phyloP scores from a whole-genome alignment of 176 grass and related monocot species.

The Aegilops sharonensis region DNA sequence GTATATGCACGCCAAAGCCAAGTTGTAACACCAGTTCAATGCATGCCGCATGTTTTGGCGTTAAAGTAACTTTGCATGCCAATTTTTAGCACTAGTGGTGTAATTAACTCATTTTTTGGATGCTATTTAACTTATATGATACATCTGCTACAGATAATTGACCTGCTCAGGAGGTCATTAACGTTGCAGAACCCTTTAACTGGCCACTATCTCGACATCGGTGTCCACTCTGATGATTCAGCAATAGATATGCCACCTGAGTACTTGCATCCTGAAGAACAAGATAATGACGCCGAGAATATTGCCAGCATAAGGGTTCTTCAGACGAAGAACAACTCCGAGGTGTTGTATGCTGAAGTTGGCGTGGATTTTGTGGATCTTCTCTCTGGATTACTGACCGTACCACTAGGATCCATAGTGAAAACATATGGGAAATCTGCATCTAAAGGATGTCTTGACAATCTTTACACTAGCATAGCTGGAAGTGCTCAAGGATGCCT shows the following conservation, averaged over 20 bases:
- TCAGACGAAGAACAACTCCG: not conserved
- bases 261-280: not conserved
- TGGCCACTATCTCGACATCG: not conserved
- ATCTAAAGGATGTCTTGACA: not conserved
- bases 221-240: not conserved
- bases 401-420: slow-evolving; percentile 7
- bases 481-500: not conserved
- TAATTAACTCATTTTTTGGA: too few species aligned
- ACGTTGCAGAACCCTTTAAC: not conserved
- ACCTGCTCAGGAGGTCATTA: slow-evolving; percentile 25
- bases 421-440: not conserved
- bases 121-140: too few species aligned
- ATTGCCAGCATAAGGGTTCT: too few species aligned
- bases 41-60: too few species aligned
- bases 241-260: not conserved
- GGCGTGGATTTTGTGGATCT: slow-evolving; percentile 22
- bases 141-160: not conserved
- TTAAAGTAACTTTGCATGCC: too few species aligned
- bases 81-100: too few species aligned
- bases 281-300: too few species aligned
- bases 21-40: too few species aligned
- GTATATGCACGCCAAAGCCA: too few species aligned
- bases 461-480: slow-evolving; percentile 11
- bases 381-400: not conserved
- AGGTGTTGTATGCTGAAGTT: slow-evolving; percentile 24